phyloP scores from a whole-genome alignment of 768 basidiomycete genomes.

The Crassisporium funariophilum region DNA sequence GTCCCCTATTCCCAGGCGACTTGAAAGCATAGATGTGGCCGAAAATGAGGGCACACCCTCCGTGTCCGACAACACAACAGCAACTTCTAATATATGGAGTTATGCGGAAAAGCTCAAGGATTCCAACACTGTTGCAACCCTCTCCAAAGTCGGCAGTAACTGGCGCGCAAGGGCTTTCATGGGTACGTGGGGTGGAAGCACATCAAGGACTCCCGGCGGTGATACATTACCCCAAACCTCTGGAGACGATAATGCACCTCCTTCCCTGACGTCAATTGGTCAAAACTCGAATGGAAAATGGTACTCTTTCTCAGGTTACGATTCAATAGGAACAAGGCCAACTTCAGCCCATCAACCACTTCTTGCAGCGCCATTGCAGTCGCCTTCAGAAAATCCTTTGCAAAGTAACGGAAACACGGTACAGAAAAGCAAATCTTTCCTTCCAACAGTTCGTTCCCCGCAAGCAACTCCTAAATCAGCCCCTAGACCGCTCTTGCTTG shows the following conservation, averaged over 20 bases:
- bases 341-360: not conserved
- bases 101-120: conserved; percentile 77
- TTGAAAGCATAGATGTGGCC: too few species aligned
- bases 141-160: conserved; percentile 76
- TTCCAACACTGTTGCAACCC: conserved; percentile 68
- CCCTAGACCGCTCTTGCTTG: conserved; percentile 69
- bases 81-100: conserved; percentile 52
- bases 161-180: conserved; percentile 68
- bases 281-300: not conserved
- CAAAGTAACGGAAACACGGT: conserved; percentile 14
- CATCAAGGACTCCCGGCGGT: conserved; percentile 2
- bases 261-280: not conserved
- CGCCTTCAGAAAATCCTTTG: not conserved
- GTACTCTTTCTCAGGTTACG: too few species aligned
- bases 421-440: conserved; percentile 27
- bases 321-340: too few species aligned
- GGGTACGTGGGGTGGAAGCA: conserved; percentile 39
- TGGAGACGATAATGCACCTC: not conserved
- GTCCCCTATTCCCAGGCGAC: conserved; percentile 33
- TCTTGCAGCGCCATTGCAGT: not conserved
- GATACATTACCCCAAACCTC: not conserved
- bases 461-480: conserved; percentile 45
- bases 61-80: conserved; percentile 18
- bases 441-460: conserved; percentile 38
- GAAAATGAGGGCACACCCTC: not conserved